Evolutionary conservation across 2,329 filamentous ascomycete genomes (phyloP).

Genomic region (Phoma sp.): DNA sequence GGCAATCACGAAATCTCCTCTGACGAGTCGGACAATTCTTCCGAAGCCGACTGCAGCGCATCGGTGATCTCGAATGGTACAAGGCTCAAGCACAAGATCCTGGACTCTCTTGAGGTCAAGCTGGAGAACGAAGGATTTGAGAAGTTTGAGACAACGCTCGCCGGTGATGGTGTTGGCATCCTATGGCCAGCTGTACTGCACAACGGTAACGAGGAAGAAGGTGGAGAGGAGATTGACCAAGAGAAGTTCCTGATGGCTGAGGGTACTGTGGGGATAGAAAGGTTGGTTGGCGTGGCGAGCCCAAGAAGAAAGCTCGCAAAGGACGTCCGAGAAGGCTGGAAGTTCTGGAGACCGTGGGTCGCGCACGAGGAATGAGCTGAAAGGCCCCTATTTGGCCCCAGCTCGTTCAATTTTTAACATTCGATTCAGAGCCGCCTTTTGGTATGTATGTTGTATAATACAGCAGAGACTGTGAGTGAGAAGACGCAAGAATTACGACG

Average conservation of each 20-base stretch:
- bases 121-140: constrained; percentile 70
- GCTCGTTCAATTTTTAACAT: constrained; percentile 2
- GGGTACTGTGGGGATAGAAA: constrained; percentile 84
- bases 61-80: constrained; percentile 42
- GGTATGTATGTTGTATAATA: constrained; percentile 13
- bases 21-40: constrained; percentile 34
- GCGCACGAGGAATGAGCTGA: constrained; percentile 19
- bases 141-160: constrained; percentile 87
- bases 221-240: constrained; percentile 90
- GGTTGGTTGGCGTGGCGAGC: constrained; percentile 74
- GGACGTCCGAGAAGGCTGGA: constrained; percentile 49
- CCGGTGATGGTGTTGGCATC: constrained; percentile 91
- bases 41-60: constrained; percentile 34
- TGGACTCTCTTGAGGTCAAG: constrained; percentile 68
- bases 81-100: constrained; percentile 47
- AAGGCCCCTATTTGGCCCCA: background rate
- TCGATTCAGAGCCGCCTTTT: constrained; percentile 14
- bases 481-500: constrained; percentile 12
- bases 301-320: constrained; percentile 32
- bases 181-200: constrained; percentile 91
- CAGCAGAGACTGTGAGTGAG: constrained; percentile 1
- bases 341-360: constrained; percentile 50
- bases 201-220: constrained; percentile 80
- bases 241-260: constrained; percentile 86
- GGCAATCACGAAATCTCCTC: constrained; percentile 28